Base-by-base conservation (phyloP, 2,329 filamentous ascomycete species). In the Cercospora sesami region DNA sequence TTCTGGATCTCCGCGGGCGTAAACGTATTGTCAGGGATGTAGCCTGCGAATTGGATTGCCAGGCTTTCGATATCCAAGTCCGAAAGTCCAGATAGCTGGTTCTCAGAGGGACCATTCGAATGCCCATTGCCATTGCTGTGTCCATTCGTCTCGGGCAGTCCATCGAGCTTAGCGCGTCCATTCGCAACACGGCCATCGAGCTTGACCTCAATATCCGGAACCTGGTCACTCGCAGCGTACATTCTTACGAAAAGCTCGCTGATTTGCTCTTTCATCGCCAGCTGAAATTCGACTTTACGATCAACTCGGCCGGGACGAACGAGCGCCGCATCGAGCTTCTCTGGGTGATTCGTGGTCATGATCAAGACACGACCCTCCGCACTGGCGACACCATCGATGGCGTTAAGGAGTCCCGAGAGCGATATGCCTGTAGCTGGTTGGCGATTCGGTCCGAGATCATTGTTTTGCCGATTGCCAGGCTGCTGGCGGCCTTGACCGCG, bases 331-430 rank as follows among this genome's bases (percentile, higher is more conserved):
- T 94, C 91, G 0, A 94, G 85, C 14, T 86, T 84, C 73, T 94
- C 89, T 2, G 90, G 89, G 68, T 88, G 86, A 79, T 94, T 95
- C 33, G 90, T 93, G 0, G 91, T 94, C 90, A 94, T 93, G 80
- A 94, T 89, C 18, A 94, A 85, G 12, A 94, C 86, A 57, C 91
- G 86, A 28, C 91, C 91, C 80, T 94, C 91, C 73, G 92, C 90
- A 3, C 89, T 91, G 1, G 90, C 90, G 1, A 93, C 91, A 64
- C 92, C 91, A 74, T 96, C 92, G 48, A 96, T 92, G 67, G 90
- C 90, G 78, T 96, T 96, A 62, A 96, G 85, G 1, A 96, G 84
- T 0, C 91, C 91, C 0, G 91, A 92, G 2, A 95, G 84, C 0
- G 90, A 91, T 55, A 95, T 92, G n/a, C 85, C 79, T 14, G 90